Evolutionary conservation across 2,329 filamentous ascomycete species (phyloP).

Genomic region (Epichloe hybrida): DNA sequence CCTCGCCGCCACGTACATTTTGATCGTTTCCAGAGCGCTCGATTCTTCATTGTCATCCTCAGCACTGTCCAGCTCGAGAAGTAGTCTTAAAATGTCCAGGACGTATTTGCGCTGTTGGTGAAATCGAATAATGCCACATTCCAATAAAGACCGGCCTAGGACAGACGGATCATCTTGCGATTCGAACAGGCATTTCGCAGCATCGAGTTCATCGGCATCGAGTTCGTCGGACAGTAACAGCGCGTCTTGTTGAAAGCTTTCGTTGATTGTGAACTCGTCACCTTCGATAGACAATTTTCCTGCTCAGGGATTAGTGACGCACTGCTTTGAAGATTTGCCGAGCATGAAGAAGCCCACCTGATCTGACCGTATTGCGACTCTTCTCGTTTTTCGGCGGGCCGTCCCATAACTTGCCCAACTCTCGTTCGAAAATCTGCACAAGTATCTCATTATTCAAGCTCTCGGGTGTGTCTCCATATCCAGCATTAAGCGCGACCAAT

Average conservation of each 20-base stretch:
- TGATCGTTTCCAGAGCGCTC: constrained; percentile 19
- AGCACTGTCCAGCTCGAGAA: constrained; percentile 50
- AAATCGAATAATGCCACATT: constrained; percentile 74
- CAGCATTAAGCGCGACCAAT: constrained; percentile 62
- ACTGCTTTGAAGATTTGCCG: neutral
- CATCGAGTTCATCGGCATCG: constrained; percentile 78
- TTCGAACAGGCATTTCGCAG: constrained; percentile 62
- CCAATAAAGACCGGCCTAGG: constrained; percentile 58
- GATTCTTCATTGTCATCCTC: constrained; percentile 39
- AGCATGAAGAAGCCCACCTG: constrained; percentile 34
- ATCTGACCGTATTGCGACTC: constrained; percentile 58
- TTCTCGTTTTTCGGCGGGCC: constrained; percentile 61
- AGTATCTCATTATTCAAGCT: constrained; percentile 58
- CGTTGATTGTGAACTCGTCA: constrained; percentile 67
- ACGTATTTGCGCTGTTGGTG: constrained; percentile 75
- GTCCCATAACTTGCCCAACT: constrained; percentile 60
- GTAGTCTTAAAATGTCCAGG: constrained; percentile 69
- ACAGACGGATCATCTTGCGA: constrained; percentile 55
- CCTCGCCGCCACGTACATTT: constrained; percentile 21
- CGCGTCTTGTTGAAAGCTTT: constrained; percentile 72
- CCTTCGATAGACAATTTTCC: constrained; percentile 64
- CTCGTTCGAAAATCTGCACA: constrained; percentile 55
- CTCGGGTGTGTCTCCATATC: constrained; percentile 45
- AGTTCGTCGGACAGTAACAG: constrained; percentile 77
- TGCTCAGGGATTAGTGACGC: constrained; percentile 22